Base-by-base conservation (phyloP, 2,329 filamentous ascomycete genomes). In the Knoxdaviesia proteae region DNA sequence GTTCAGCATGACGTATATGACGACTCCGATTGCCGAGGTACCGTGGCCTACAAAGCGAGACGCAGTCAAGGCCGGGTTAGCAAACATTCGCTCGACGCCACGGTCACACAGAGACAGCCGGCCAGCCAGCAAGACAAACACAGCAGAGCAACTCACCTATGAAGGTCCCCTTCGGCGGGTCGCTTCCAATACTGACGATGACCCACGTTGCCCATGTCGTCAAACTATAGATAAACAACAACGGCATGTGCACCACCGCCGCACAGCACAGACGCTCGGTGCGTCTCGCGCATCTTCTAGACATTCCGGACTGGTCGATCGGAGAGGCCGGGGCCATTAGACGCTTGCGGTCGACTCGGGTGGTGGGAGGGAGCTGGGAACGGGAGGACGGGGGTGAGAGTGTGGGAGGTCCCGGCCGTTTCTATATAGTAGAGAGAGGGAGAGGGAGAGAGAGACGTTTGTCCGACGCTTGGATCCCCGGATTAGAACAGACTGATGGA, bases 171-270 rank as follows among this genome's bases (percentile, higher is more conserved):
- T 66, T 65, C 5, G 63, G 60, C 20, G 67, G 62, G 42, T 61
- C 62, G 32, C 69, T 66, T 42, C 83, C 81, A 46, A 94, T 81
- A 44, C 68, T 77, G 40, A 81, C 69, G 51, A 87, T 71, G 6
- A 94, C 86, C 69, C 81, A 94, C n/a, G 80, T 73, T 3, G 84
- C 87, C 90, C 90, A 98, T 7, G 80, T 80, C n/a, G 84, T 88
- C 50, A 94, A 60, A 44, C 80, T 71, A 54, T 94, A 94, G 45
- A 96, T 83, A 55, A 96, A 94, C 32, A 65, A 65, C 11, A 96
- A 68, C n/a, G 88, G 88, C 50, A 93, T 83, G 58, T 86, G 94
- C 31, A 75, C 82, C 42, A 80, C 68, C 47, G 76, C 72, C 38
- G 69, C 64, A 63, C 87, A 96, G 67, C 86, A 94, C 54, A 74